Evolutionary conservation across 1,284 basidiomycete genomes (phyloP), one percentile per base, ranked within the genome.

Genomic region (Trametes pubescens): DNA sequence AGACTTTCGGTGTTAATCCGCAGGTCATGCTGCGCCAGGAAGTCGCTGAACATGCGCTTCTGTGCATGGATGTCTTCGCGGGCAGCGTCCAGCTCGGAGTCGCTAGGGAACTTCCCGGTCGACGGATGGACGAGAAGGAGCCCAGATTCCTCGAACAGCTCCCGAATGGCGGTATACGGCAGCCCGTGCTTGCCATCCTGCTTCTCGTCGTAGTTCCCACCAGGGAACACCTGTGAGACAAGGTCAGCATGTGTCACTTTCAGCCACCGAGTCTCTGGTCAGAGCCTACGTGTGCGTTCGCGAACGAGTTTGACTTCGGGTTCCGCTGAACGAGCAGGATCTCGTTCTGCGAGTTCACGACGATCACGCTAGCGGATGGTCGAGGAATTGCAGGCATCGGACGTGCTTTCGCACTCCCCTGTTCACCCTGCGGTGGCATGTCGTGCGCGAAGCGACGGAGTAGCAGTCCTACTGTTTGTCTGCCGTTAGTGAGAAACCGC

Each of bases 101-200:
- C 78, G 32, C 76, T 73, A 46, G 80, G 72, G 22, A 51, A 26
- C n/a, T 51, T 40, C 21, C 70, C 61, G 16, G 70, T 53, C 4
- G 62, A 51, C 3, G 79, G 72, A 7, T 84, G 84, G 4, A 87
- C 87, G n/a, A 91, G 74, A 7, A 91, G 75, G 32, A 91, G 74
- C 1, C 89, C 90, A 3, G 88, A 83, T 71, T 92, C 90, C 72
- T 92, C 90, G 62, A 92, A 91, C 0, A 89, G 87, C 74, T 92
- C 89, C 18, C 90, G 80, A 51, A 91, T 86, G 2, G 88, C 90
- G 6, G 89, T 91, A 64, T 87, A 80, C 32, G 76, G 74, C 18
- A 88, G 73, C 4, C 67, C 67, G 4, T 61, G 53, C 11, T 83
- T 84, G 10, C 72, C 72, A 69, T 91, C 89, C 67, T 91, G 88